Base-by-base conservation (phyloP, 345 rosid genomes). In the Eucalyptus cloeziana region DNA sequence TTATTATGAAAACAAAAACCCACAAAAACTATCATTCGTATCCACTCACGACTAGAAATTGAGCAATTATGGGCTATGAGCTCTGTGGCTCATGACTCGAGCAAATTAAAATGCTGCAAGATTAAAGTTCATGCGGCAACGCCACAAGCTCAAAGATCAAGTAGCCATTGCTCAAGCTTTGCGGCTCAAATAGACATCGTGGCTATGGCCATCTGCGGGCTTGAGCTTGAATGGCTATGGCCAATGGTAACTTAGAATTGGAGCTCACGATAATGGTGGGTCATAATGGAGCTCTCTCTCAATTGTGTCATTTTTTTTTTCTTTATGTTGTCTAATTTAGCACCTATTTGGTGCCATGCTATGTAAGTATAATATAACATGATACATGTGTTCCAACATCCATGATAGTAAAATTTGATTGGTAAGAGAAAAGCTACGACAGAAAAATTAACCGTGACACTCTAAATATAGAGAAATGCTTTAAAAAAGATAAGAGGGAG, bases 231-330 rank as follows among this genome's bases (percentile, higher is more conserved):
- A 58, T 58, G 64, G 64, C 14, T 0, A 58, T 91, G 4, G 64
- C 22, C 13, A 15, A 89, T 47, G 86, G n/a, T 58, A 25, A n/a
- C 64, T 58, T 58, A 58, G 64, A 22, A 13, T 58, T 10, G 30
- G n/a, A 58, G 64, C n/a, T 58, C 64, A 25, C 1, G 64, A 0
- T 25, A 8, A 58, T 10, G 64, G 13, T 3, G 4, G 64, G 10
- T 25, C 64, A 22, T 91, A 31, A 95, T 96, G 94, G 94, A 92
- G 85, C 43, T 87, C 15, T 93, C 94, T 1, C 30, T 58, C 64
- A 24, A 58, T 58, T 58, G 64, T 24, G 64, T 24, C 30, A 7
- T 22, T 56, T 58, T 51, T 16, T 16, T 51, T 51, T 56, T 56
- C 5, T 5, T 1, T 25, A 27, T 49, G 58, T 4, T 89, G 69